These are phyloP conservation scores for Zygnema cylindricum DNA, from an alignment of 139 green algal genomes.

Conservation along the genomic window DNA sequence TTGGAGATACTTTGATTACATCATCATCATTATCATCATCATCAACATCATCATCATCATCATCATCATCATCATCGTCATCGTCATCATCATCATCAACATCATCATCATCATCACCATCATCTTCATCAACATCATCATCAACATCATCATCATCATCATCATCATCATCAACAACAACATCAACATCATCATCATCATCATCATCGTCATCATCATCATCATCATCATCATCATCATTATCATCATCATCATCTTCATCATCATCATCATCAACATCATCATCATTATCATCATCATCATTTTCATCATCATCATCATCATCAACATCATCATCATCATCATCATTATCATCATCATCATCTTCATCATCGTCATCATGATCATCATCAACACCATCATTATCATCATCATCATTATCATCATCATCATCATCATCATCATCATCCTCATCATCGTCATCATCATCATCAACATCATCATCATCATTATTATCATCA, in stretches of 20 bases:
- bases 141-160: slow-evolving; percentile 1
- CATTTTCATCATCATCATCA: not conserved
- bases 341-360: slow-evolving; percentile 19
- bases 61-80: slow-evolving; percentile 17
- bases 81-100: slow-evolving; percentile 16
- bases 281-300: slow-evolving; percentile 22
- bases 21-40: too few species aligned
- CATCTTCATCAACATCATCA: slow-evolving; percentile 6
- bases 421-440: slow-evolving; percentile 12
- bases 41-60: slow-evolving; percentile 24
- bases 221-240: slow-evolving; percentile 24
- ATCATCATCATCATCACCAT: slow-evolving; percentile 19
- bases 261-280: slow-evolving; percentile 20
- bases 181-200: slow-evolving; percentile 8
- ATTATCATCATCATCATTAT: slow-evolving; percentile 17
- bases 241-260: slow-evolving; percentile 18
- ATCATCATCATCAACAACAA: not conserved
- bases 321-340: not conserved
- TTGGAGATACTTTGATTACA: too few species aligned
- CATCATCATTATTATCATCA: too few species aligned
- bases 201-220: slow-evolving; percentile 17
- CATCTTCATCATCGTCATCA: not conserved
- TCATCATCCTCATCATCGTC: too few species aligned
- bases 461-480: slow-evolving; percentile 15
- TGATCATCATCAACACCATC: too few species aligned